phyloP scores from a whole-genome alignment of 148 eudicot genomes.

The Euryodendron excelsum region DNA sequence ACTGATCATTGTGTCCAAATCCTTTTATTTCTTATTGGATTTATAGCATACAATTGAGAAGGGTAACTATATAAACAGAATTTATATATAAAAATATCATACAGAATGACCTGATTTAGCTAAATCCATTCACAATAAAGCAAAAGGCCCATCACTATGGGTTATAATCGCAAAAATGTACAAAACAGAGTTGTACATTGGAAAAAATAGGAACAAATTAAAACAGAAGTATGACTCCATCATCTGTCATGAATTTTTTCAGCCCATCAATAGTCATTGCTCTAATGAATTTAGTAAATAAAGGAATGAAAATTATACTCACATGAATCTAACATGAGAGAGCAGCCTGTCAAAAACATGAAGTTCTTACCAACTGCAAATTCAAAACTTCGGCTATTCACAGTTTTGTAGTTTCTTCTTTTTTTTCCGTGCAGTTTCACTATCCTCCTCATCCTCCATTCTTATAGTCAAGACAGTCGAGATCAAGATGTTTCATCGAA shows the following conservation, averaged over 20 bases:
- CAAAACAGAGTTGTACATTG: too few relatives aligned
- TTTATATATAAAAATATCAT: too few relatives aligned
- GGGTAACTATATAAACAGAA: too few relatives aligned
- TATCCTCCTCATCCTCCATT: not conserved
- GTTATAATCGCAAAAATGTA: too few relatives aligned
- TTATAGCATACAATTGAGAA: too few relatives aligned
- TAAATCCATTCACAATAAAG: too few relatives aligned
- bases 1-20: too few relatives aligned
- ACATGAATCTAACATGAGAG: not conserved
- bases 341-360: slow-evolving; percentile 2
- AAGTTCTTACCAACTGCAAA: not conserved
- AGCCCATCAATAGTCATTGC: not conserved
- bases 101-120: too few relatives aligned
- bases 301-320: not conserved
- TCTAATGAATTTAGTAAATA: not conserved
- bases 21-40: too few relatives aligned
- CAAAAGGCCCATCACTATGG: too few relatives aligned
- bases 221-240: not conserved
- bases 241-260: not conserved
- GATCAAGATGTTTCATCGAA: slow-evolving; percentile 1
- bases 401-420: not conserved
- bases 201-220: too few relatives aligned
- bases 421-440: not conserved
- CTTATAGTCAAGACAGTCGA: not conserved
- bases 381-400: not conserved